These are phyloP conservation scores for Magnolia changhungtana DNA, from an alignment of 164 flowering plant species.

Conservation along the genomic window DNA sequence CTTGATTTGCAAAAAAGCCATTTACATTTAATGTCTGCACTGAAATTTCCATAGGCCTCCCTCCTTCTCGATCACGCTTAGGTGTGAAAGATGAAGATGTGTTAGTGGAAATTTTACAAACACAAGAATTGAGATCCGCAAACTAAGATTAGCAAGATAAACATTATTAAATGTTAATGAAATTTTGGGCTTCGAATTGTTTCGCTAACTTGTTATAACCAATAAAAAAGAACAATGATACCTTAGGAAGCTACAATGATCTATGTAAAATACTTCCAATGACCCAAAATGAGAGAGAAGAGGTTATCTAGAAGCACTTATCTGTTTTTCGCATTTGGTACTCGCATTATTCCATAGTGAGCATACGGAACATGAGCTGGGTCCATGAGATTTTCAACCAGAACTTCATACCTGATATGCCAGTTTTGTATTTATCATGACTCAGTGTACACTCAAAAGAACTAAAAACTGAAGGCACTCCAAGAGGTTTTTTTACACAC, in stretches of 20 bases:
- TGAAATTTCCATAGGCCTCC: conserved; percentile 55
- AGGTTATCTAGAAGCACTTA: conserved; percentile 25
- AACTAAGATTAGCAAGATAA: neutral
- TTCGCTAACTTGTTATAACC: neutral
- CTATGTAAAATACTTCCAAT: neutral
- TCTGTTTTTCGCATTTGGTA: conserved; percentile 34
- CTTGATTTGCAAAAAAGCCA: conserved; percentile 57
- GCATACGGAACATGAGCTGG: conserved; percentile 95
- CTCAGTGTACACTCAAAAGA: neutral
- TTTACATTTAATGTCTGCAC: conserved; percentile 39
- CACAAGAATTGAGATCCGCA: neutral
- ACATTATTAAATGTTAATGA: neutral
- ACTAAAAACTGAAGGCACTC: too few species aligned
- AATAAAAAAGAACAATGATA: neutral
- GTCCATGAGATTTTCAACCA: conserved; percentile 91
- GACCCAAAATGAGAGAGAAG: neutral
- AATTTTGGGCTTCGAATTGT: neutral
- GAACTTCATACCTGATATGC: conserved; percentile 74
- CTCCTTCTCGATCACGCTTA: conserved; percentile 85
- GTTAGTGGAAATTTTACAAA: conserved; percentile 11
- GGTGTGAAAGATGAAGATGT: conserved; percentile 24
- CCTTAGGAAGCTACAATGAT: neutral
- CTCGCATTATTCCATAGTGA: conserved; percentile 70
- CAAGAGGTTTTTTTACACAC: too few species aligned
- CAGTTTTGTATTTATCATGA: neutral